These are phyloP conservation scores for Xylaria sp. DNA, from an alignment of 2,329 filamentous ascomycete genomes.

Conservation along the genomic window DNA sequence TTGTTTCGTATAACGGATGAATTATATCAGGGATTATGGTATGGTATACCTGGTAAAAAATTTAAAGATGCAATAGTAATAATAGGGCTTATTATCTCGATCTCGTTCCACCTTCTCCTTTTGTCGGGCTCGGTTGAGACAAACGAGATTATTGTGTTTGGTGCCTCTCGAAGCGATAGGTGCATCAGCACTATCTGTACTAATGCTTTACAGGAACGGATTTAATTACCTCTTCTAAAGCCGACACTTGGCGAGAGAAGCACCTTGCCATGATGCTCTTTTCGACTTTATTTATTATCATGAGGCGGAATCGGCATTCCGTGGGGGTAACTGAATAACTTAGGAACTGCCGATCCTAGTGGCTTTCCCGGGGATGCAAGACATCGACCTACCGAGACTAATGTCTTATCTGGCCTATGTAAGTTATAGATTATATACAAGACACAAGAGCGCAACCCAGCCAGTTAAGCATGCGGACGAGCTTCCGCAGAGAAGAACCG, in stretches of 20 bases:
- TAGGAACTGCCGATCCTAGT: background rate
- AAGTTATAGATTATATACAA: background rate
- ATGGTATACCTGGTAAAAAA: background rate
- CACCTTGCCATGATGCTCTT: background rate
- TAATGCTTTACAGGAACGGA: background rate
- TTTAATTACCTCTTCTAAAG: background rate
- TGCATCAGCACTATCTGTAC: background rate
- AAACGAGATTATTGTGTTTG: background rate
- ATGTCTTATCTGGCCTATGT: background rate
- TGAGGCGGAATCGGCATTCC: background rate
- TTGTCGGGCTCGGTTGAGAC: background rate
- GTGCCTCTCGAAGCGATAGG: background rate
- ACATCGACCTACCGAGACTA: background rate
- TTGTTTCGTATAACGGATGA: background rate
- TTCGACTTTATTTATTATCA: background rate
- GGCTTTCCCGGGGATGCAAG: background rate
- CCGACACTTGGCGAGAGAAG: background rate
- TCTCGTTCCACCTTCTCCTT: constrained; percentile 25
- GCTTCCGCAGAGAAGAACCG: background rate
- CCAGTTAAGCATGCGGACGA: background rate
- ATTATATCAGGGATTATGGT: constrained; percentile 10
- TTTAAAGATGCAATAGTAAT: background rate
- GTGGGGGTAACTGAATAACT: background rate
- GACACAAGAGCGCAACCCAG: background rate
- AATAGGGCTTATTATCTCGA: background rate